A percentile compares a stretch with the other conserved stretches of the same genome.
phyloP scores from a whole-genome alignment of 371 early-diverging fungal species.

The Lichtheimia corymbifera region DNA sequence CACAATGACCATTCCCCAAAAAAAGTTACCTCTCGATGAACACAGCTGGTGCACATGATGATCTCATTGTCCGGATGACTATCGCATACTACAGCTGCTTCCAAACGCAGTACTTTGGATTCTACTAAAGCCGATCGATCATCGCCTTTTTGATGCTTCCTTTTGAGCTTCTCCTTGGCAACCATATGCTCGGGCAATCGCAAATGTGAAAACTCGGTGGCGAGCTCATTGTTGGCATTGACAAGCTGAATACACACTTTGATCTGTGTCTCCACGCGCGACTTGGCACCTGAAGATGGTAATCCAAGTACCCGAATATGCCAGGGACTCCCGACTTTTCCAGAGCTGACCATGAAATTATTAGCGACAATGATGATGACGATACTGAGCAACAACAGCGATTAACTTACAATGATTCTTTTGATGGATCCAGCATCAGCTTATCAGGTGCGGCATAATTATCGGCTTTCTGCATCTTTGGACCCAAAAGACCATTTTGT shows the following conservation, averaged over 20 bases:
- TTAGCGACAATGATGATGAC: neutral
- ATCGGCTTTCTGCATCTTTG: slow-evolving; percentile 17
- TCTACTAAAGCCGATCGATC: slow-evolving; percentile 35
- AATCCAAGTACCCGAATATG: slow-evolving; percentile 68
- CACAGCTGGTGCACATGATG: slow-evolving; percentile 73
- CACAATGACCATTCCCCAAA: too few relatives aligned
- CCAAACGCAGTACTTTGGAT: slow-evolving; percentile 46
- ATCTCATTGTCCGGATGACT: slow-evolving; percentile 70
- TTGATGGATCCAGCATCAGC: slow-evolving; percentile 22
- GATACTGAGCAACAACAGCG: neutral
- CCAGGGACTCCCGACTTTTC: slow-evolving; percentile 33
- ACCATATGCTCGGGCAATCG: slow-evolving; percentile 72
- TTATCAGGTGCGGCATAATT: slow-evolving; percentile 33
- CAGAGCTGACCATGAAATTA: slow-evolving; percentile 9
- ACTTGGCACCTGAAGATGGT: slow-evolving; percentile 73
- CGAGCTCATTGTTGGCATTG: slow-evolving; percentile 60
- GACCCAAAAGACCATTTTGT: slow-evolving; percentile 41
- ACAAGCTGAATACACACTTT: slow-evolving; percentile 75
- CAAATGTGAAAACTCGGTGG: slow-evolving; percentile 69
- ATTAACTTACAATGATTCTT: slow-evolving; percentile 8
- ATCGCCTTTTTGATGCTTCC: slow-evolving; percentile 39
- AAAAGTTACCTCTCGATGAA: slow-evolving; percentile 64
- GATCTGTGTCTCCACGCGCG: slow-evolving; percentile 84
- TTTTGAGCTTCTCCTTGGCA: slow-evolving; percentile 63
- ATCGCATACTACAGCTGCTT: slow-evolving; percentile 75